A percentile compares a stretch with the other conserved stretches of the same genome.
These are phyloP conservation scores for Saccharum spontaneum DNA, from an alignment of 176 grass and related monocot species.

Conservation along the genomic window DNA sequence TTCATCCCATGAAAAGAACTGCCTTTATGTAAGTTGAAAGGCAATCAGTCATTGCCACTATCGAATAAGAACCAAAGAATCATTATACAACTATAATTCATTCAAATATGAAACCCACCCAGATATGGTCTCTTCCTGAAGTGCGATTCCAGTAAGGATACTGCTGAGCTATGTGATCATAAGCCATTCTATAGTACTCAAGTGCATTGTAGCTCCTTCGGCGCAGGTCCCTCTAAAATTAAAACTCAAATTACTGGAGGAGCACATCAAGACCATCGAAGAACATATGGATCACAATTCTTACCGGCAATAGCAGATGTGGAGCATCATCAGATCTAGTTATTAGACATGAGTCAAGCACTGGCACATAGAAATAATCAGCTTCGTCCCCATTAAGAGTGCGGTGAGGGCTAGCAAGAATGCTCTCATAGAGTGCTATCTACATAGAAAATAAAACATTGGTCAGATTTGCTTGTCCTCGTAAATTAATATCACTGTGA, in stretches of 20 bases:
- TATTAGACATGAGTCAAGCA: slow-evolving; percentile 93
- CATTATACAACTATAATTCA: slow-evolving; percentile 33
- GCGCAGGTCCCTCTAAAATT: slow-evolving; percentile 47
- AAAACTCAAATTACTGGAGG: slow-evolving; percentile 22
- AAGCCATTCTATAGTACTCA: slow-evolving; percentile 79
- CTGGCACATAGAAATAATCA: slow-evolving; percentile 98
- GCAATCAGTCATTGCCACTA: slow-evolving; percentile 17
- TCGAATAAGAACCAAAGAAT: slow-evolving; percentile 17
- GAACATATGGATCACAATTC: slow-evolving; percentile 20
- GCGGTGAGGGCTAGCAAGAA: slow-evolving; percentile 87
- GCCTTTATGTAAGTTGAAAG: slow-evolving; percentile 42
- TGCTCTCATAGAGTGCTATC: slow-evolving; percentile 96
- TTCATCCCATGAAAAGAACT: slow-evolving; percentile 99
- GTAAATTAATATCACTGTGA: slow-evolving; percentile 4
- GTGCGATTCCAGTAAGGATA: slow-evolving; percentile 94
- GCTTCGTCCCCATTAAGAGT: slow-evolving; percentile 94
- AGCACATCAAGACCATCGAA: slow-evolving; percentile 12
- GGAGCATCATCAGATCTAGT: slow-evolving; percentile 84
- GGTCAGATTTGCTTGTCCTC: slow-evolving; percentile 17
- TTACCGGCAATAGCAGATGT: slow-evolving; percentile 70
- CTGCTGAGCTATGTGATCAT: slow-evolving; percentile 80
- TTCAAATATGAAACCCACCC: slow-evolving; percentile 60
- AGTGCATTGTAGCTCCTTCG: slow-evolving; percentile 76
- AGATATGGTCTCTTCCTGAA: slow-evolving; percentile 94
- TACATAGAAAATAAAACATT: slow-evolving; percentile 46